Base-by-base conservation (phyloP, 2,329 filamentous ascomycete genomes). In the Aschersonia sp. region DNA sequence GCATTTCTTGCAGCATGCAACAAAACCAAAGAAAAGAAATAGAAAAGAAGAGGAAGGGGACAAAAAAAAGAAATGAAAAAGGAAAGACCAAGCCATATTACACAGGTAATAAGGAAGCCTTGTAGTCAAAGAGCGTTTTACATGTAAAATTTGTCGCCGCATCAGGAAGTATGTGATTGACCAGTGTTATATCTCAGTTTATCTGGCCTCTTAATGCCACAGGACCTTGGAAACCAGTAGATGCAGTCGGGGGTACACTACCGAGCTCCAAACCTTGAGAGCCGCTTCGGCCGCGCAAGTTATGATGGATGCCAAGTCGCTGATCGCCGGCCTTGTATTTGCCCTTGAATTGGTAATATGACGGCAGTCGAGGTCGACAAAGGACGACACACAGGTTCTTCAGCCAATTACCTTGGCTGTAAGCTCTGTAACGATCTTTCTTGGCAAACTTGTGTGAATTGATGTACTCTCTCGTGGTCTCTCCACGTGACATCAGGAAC, bases 391-490 rank as follows among this genome's bases (percentile, higher is more conserved):
- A 64, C 76, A 86, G 88, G 64, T 98, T 98, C 58, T 75, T 82
- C 58, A 84, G 64, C 44, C 83, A 69, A 54, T 71, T 83, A 37
- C 81, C 82, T 59, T 94, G 88, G 2, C 81, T 89, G 57, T 94
- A 98, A 1, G 92, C 87, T 42, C 89, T 75, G 64, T 95, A 94
- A 10, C 92, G 80, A 62, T 98, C 90, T 56, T 84, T 83, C 67
- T 92, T 94, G 52, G 83, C 70, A 62, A 98, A 97, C 64, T 97
- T 97, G 66, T 95, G 87, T 5, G 85, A 89, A 66, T 94, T 95
- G 53, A 98, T 79, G 62, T 95, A 95, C 65, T 98, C 92, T 55
- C 92, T 76, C 1, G 92, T 98, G 0, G 90, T 98, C 69, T 98
- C 90, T 45, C 90, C 92, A 32, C 90, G 76, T 6, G 80, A 84